A percentile compares a stretch with the other conserved stretches of the same genome.
phyloP scores from a whole-genome alignment of 2,329 filamentous ascomycete genomes.

The Proliferodiscus dingleyae region DNA sequence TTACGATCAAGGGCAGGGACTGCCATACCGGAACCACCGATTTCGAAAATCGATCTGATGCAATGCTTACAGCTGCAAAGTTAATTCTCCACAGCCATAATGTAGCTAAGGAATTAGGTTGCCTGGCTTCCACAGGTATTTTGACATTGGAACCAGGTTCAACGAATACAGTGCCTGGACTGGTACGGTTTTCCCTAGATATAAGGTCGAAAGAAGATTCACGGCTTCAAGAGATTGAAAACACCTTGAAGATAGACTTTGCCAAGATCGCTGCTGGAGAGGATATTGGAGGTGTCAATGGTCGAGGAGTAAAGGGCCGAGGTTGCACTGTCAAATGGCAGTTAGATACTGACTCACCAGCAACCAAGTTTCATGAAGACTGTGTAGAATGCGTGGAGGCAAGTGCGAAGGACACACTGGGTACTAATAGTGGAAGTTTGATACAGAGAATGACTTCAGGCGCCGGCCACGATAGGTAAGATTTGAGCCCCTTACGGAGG shows the following conservation, averaged over 20 bases:
- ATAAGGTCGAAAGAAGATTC: constrained; percentile 55
- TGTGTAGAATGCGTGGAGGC: constrained; percentile 62
- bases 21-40: constrained; percentile 73
- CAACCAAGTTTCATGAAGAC: constrained; percentile 60
- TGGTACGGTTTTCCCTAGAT: constrained; percentile 64
- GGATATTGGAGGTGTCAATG: constrained; percentile 43
- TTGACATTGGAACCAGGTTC: constrained; percentile 61
- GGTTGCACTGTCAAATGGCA: constrained; percentile 52
- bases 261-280: constrained; percentile 52
- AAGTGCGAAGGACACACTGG: constrained; percentile 53
- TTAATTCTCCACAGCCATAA: constrained; percentile 64
- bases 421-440: constrained; percentile 41
- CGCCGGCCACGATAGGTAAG: constrained; percentile 54
- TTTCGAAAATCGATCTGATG: constrained; percentile 60
- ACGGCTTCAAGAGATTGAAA: constrained; percentile 53
- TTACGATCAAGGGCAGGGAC: constrained; percentile 62
- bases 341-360: constrained; percentile 57
- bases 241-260: constrained; percentile 53
- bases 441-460: constrained; percentile 53
- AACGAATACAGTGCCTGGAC: constrained; percentile 69
- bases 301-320: constrained; percentile 40
- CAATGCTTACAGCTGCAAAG: constrained; percentile 60
- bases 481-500: constrained; percentile 21
- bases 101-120: constrained; percentile 53
- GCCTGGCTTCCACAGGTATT: constrained; percentile 63